These are phyloP conservation scores for Backusella macrospora DNA, from an alignment of 192 early-diverging fungal species.

Conservation along the genomic window DNA sequence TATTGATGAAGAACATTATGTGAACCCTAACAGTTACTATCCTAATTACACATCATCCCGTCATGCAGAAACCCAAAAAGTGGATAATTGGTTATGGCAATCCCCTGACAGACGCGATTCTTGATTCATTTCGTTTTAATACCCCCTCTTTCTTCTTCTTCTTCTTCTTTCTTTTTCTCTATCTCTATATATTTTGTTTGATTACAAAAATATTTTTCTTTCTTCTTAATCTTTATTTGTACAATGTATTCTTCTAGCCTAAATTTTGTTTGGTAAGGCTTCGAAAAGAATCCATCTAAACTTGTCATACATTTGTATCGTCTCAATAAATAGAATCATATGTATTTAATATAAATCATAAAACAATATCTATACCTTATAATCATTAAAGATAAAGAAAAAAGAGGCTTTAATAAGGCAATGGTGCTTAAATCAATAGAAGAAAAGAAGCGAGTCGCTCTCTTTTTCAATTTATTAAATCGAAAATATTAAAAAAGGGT, in stretches of 20 bases:
- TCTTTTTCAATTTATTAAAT: not conserved
- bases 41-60: not conserved
- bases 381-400: not conserved
- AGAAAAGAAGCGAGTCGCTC: not conserved
- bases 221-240: conserved; percentile 7
- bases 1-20: not conserved
- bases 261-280: conserved; percentile 10
- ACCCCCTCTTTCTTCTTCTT: not conserved
- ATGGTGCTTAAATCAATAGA: not conserved
- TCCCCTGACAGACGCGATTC: conserved; percentile 19
- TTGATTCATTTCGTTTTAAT: not conserved
- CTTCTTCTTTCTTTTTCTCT: not conserved
- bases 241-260: not conserved
- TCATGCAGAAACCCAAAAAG: not conserved
- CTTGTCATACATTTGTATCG: conserved; percentile 4
- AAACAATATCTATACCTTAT: not conserved
- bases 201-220: not conserved
- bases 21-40: not conserved
- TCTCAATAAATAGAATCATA: too few relatives aligned
- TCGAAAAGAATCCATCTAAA: not conserved
- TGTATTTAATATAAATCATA: too few relatives aligned
- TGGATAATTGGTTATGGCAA: conserved; percentile 26
- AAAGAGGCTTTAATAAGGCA: not conserved
- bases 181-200: not conserved
- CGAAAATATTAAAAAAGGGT: not conserved